Evolutionary conservation across 495 filamentous ascomycete species (phyloP), one percentile per base, ranked within the genome.

Genomic region (Ramalina intermedia): DNA sequence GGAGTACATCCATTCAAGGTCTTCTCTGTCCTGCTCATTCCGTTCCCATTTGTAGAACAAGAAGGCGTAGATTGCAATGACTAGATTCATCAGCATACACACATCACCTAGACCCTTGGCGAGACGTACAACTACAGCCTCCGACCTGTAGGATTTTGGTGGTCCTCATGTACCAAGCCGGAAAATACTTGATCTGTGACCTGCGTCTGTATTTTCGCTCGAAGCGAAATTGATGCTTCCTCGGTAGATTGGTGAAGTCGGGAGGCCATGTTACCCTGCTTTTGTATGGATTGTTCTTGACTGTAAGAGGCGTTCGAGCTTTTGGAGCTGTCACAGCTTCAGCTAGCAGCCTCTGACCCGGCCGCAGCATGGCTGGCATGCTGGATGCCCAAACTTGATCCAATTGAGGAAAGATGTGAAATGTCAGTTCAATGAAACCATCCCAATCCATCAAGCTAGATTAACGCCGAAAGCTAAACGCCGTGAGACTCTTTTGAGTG

Each of bases 231-330:
- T 96, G 84, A 56, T 96, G 81, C 60, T 84, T 87, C 14, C 69
- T 64, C 4, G 80, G 78, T 43, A 99, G 75, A 59, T 84, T 81
- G 43, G 68, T 67, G 71, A 96, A 87, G 63, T 96, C 87, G 2
- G 91, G 91, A 18, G 91, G 91, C 93, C 93, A 99, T 63, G 77
- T 65, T 51, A 81, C 82, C 63, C 88, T 86, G n/a, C 85, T 82
- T 61, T 77, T 80, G 73, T 83, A 88, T 1, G 68, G 75, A 54
- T 75, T 80, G 52, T 57, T 47, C 16, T 27, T 43, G 27, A 39
- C 46, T 16, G 46, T 46, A 23, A 47, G 29, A 16, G 29, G 29
- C 7, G 8, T 9, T 33, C 29, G 29, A 33, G 29, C 29, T 11
- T 12, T 33, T 13, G 12, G 12, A n/a, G 29, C 21, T n/a, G 46